These are phyloP conservation scores for Discostella stelligeroides DNA, from an alignment of 108 stramenopile species.

Conservation along the genomic window DNA sequence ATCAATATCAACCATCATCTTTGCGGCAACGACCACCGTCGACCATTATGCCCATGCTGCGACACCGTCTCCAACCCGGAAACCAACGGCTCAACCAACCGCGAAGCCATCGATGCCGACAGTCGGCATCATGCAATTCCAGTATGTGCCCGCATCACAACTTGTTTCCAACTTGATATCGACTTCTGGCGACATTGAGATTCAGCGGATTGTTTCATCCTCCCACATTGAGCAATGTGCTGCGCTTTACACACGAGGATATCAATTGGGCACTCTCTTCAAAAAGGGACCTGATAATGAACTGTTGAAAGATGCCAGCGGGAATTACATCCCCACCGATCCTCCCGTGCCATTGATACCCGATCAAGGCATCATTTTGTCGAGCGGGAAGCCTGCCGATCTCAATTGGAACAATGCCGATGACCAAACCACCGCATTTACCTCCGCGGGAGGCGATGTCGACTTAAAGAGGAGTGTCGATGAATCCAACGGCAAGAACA, in stretches of 20 bases:
- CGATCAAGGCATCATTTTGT: conserved; percentile 28
- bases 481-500: neutral
- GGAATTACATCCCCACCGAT: neutral
- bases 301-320: neutral
- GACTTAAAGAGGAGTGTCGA: conserved; percentile 15
- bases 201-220: neutral
- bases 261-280: conserved; percentile 1
- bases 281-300: conserved; percentile 1
- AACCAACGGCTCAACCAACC: no score
- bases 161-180: neutral
- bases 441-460: neutral
- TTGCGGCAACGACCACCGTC: no score
- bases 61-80: no score
- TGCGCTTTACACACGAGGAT: neutral
- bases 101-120: neutral
- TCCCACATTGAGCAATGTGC: neutral
- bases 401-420: conserved; percentile 24
- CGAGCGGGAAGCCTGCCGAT: conserved; percentile 17
- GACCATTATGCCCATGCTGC: no score
- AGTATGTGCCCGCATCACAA: neutral
- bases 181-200: conserved; percentile 5
- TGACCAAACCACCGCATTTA: neutral
- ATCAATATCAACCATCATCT: no score
- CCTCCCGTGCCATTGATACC: neutral
- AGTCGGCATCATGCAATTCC: conserved; percentile 12